Conservation (phyloP, 73 alveolate species). For the Symbiodinium natans region DNA sequence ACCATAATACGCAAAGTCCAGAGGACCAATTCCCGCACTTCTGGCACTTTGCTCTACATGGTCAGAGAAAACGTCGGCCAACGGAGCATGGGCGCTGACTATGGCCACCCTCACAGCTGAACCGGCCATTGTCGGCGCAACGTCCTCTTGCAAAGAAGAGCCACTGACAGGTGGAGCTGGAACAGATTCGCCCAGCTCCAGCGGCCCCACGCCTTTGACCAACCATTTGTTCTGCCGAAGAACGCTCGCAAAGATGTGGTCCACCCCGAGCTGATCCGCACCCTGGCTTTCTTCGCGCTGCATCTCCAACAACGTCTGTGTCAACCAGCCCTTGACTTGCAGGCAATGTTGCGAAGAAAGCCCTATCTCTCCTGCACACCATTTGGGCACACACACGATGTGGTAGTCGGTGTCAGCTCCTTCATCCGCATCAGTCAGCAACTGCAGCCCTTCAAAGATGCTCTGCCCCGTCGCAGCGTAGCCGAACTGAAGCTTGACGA, state of each 20-base stretch:
- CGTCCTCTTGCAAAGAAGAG: neutral
- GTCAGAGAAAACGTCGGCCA: constrained; percentile 44
- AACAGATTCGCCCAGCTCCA: neutral
- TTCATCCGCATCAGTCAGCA: neutral
- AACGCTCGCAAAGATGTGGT: constrained; percentile 16
- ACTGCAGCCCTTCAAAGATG: constrained; percentile 8
- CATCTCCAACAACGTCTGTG: constrained; percentile 6
- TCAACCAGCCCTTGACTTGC: constrained; percentile 28
- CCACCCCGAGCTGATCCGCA: constrained; percentile 4
- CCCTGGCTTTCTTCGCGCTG: neutral
- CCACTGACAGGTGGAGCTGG: neutral
- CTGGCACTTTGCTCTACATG: constrained; percentile 1
- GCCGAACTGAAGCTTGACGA: constrained; percentile 25
- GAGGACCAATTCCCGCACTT: too few species aligned
- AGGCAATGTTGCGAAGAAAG: neutral
- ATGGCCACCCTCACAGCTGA: neutral
- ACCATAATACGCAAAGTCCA: neutral
- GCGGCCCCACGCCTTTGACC: neutral
- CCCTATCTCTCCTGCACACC: constrained; percentile 12
- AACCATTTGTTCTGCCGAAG: constrained; percentile 13
- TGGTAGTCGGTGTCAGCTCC: neutral
- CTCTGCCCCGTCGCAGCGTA: neutral
- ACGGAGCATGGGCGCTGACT: constrained; percentile 51
- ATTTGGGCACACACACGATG: neutral
- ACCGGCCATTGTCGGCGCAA: neutral